These are phyloP conservation scores for Cercospora sojina DNA, from an alignment of 2,329 filamentous ascomycete genomes.

Conservation along the genomic window DNA sequence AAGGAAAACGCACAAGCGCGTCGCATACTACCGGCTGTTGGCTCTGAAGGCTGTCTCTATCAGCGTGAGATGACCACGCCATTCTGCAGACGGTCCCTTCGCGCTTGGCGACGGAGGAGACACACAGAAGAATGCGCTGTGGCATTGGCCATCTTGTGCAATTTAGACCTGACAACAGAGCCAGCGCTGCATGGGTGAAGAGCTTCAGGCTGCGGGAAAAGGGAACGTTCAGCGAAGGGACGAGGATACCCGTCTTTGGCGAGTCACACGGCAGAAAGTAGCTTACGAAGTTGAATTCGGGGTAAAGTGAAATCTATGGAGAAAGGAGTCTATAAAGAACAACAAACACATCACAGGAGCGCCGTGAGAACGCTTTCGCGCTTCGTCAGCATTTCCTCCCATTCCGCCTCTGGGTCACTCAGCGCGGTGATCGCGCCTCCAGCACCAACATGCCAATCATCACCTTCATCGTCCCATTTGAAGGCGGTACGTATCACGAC, in stretches of 20 bases:
- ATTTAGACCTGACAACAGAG: background rate
- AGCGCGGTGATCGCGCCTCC: slow-evolving; percentile 87
- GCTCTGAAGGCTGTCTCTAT: background rate
- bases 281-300: slow-evolving; percentile 22
- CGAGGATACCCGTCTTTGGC: background rate
- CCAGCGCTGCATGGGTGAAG: background rate
- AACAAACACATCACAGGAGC: slow-evolving; percentile 12
- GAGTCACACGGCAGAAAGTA: background rate
- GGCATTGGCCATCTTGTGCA: background rate
- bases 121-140: background rate
- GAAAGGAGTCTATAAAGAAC: background rate
- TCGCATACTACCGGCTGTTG: background rate
- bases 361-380: slow-evolving; percentile 35
- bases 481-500: slow-evolving; percentile 86
- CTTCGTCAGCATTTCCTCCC: slow-evolving; percentile 74
- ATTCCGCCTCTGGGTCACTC: slow-evolving; percentile 76
- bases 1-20: background rate
- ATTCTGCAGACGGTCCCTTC: background rate
- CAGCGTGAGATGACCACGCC: background rate
- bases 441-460: slow-evolving; percentile 77
- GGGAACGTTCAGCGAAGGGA: background rate
- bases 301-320: slow-evolving; percentile 12
- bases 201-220: background rate
- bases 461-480: slow-evolving; percentile 62
- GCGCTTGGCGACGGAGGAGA: background rate